A percentile compares a stretch with the other conserved stretches of the same genome.
phyloP scores from a whole-genome alignment of 1,284 basidiomycete genomes.

The Leccinum fallax region DNA sequence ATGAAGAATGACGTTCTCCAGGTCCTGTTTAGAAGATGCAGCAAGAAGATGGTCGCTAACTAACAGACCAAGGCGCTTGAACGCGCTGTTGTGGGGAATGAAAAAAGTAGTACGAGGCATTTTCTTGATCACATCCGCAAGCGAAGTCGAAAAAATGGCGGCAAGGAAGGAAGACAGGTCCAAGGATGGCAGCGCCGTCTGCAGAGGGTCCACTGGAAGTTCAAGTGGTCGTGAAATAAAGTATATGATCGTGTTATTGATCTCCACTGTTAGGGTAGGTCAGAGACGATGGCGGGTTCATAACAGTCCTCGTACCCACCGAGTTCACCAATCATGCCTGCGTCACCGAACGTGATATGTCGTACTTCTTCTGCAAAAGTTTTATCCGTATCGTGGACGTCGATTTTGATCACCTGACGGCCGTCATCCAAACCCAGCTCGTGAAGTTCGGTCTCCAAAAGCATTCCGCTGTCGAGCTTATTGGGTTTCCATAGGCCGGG shows the following conservation, averaged over 20 bases:
- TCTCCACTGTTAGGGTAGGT: constrained; percentile 51
- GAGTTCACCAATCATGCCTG: constrained; percentile 75
- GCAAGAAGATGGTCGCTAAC: constrained; percentile 87
- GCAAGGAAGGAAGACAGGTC: constrained; percentile 90
- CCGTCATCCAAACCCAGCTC: constrained; percentile 68
- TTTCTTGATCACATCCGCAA: constrained; percentile 70
- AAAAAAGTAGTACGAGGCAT: constrained; percentile 81
- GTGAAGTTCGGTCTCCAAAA: constrained; percentile 78
- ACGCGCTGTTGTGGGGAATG: constrained; percentile 88
- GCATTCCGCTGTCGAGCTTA: constrained; percentile 72
- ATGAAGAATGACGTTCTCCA: constrained; percentile 83
- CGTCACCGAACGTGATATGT: constrained; percentile 83
- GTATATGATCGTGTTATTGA: constrained; percentile 86
- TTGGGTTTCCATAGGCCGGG: constrained; percentile 72
- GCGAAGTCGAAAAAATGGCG: constrained; percentile 81
- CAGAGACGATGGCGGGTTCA: constrained; percentile 5
- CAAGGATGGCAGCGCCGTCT: constrained; percentile 81
- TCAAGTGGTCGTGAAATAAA: constrained; percentile 83
- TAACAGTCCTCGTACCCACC: constrained; percentile 48
- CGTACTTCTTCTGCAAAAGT: constrained; percentile 45
- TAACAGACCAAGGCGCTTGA: constrained; percentile 80
- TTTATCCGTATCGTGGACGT: constrained; percentile 55
- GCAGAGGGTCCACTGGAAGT: constrained; percentile 81
- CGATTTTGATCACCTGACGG: constrained; percentile 75
- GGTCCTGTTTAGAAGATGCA: constrained; percentile 72